These are phyloP conservation scores for Sarocladium brachiariae DNA, from an alignment of 2,329 filamentous ascomycete genomes.

Conservation along the genomic window DNA sequence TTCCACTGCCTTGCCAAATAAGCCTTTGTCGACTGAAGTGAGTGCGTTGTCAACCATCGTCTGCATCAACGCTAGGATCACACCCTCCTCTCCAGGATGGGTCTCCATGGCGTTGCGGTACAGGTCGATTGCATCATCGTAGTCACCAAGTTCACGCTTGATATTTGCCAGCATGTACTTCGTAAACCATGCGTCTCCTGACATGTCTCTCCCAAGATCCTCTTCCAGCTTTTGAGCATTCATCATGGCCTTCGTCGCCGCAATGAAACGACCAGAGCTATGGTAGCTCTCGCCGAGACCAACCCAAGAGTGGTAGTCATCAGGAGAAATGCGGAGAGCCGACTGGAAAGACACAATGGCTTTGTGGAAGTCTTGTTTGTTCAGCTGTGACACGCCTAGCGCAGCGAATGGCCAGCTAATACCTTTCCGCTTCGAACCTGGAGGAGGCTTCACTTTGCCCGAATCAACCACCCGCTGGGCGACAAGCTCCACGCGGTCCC, in stretches of 20 bases:
- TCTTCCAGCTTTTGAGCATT: constrained; percentile 74
- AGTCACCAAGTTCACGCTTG: constrained; percentile 85
- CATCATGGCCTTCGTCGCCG: constrained; percentile 85
- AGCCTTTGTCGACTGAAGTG: constrained; percentile 69
- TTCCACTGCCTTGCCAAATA: constrained; percentile 76
- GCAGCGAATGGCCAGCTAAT: constrained; percentile 96
- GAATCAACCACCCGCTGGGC: constrained; percentile 88
- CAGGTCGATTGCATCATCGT: constrained; percentile 70
- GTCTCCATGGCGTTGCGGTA: constrained; percentile 67
- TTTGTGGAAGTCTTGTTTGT: constrained; percentile 83
- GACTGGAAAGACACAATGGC: constrained; percentile 90
- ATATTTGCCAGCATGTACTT: constrained; percentile 97
- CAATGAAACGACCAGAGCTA: constrained; percentile 85
- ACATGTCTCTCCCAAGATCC: constrained; percentile 39
- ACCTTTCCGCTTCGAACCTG: constrained; percentile 86
- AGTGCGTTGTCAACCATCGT: constrained; percentile 78
- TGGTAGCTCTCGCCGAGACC: constrained; percentile 97
- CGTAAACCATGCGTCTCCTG: constrained; percentile 82
- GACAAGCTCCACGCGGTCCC: constrained; percentile 92
- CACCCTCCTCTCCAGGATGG: constrained; percentile 72
- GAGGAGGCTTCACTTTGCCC: constrained; percentile 83
- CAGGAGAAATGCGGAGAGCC: constrained; percentile 73
- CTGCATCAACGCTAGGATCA: constrained; percentile 81
- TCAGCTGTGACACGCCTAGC: constrained; percentile 87
- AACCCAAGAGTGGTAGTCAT: constrained; percentile 93